Percentiles rank a stretch among this genome's conserved stretches.
Conservation (phyloP, 2,329 filamentous ascomycete genomes). For the Pyrenophora teres region DNA sequence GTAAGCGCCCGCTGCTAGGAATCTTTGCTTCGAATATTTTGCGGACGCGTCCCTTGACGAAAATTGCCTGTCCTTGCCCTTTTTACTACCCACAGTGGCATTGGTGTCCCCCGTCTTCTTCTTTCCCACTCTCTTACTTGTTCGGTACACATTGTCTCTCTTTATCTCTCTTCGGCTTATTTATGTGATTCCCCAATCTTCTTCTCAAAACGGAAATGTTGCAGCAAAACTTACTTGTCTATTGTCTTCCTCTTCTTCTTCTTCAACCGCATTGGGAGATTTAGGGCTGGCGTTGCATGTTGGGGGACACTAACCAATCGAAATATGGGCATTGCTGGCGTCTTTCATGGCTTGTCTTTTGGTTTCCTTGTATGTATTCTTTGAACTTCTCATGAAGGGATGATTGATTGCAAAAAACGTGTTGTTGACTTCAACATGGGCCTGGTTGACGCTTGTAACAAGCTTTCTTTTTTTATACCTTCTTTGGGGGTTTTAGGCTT, state of each 20-base stretch:
- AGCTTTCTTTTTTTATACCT: too few relatives aligned
- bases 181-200: slow-evolving; percentile 23
- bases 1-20: not conserved
- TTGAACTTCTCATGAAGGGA: too few relatives aligned
- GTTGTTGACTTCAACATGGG: too few relatives aligned
- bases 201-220: slow-evolving; percentile 1
- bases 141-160: not conserved
- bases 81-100: not conserved
- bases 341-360: slow-evolving; percentile 1
- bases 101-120: not conserved
- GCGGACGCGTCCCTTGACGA: slow-evolving; percentile 2
- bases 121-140: not conserved
- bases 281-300: not conserved
- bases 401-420: too few relatives aligned
- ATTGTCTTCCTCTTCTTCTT: not conserved
- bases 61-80: not conserved
- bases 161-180: not conserved
- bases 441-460: too few relatives aligned
- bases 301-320: not conserved
- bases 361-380: slow-evolving; percentile 3
- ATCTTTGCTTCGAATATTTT: not conserved
- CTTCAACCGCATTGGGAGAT: not conserved
- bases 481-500: too few relatives aligned
- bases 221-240: slow-evolving; percentile 1
- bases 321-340: slow-evolving; percentile 1